These are phyloP conservation scores for Stagonosporopsis rhizophila DNA, from an alignment of 2,329 filamentous ascomycete genomes.

Conservation along the genomic window DNA sequence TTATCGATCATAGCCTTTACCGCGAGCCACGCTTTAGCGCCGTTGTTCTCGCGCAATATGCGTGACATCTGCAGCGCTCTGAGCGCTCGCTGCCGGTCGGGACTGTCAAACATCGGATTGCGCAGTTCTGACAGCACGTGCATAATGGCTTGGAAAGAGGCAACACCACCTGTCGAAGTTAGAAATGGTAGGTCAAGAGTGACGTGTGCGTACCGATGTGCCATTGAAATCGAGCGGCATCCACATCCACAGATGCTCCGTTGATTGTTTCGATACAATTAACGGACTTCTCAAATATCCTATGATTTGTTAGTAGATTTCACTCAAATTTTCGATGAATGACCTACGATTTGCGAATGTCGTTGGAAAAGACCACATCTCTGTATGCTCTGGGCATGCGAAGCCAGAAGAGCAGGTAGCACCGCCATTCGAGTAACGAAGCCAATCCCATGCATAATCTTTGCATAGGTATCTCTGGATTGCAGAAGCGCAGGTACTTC, in stretches of 20 bases:
- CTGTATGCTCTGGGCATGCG: constrained; percentile 48
- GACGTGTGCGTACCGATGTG: constrained; percentile 40
- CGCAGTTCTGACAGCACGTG: constrained; percentile 50
- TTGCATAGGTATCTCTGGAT: constrained; percentile 42
- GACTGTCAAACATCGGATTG: constrained; percentile 45
- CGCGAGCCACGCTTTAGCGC: constrained; percentile 47
- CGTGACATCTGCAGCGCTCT: constrained; percentile 43
- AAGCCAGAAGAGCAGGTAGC: constrained; percentile 50
- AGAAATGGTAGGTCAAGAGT: constrained; percentile 2
- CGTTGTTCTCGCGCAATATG: constrained; percentile 43
- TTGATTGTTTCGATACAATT: constrained; percentile 49
- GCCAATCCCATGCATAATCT: constrained; percentile 41
- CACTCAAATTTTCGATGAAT: neutral
- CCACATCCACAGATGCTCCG: constrained; percentile 42
- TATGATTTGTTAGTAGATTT: constrained; percentile 18
- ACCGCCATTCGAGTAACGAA: constrained; percentile 47
- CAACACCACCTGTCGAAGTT: constrained; percentile 35
- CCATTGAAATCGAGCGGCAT: constrained; percentile 49
- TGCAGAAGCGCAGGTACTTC: constrained; percentile 44
- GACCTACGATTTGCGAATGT: constrained; percentile 45
- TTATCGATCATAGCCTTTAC: constrained; percentile 50
- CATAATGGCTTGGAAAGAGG: constrained; percentile 49
- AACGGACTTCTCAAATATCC: constrained; percentile 50
- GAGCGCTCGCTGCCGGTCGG: constrained; percentile 46
- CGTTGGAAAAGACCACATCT: constrained; percentile 45